A percentile compares a stretch with the other conserved stretches of the same genome.
phyloP scores from a whole-genome alignment of 352 stramenopile species.

The Phytopythium oedochilum region DNA sequence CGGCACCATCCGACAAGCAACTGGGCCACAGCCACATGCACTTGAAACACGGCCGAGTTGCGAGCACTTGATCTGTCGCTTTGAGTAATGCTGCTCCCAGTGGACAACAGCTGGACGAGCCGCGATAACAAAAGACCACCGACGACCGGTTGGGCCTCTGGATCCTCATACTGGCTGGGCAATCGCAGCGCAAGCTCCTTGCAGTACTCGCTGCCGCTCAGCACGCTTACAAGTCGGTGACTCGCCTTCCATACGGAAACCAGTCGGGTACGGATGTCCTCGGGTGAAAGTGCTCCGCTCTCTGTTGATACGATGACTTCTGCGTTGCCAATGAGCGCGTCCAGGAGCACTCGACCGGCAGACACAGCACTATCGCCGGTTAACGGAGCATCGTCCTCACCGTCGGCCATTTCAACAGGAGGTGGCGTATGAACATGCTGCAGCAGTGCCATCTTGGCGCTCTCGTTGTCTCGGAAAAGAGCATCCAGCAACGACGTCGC shows the following conservation, averaged over 20 bases:
- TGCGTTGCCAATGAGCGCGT: slow-evolving; percentile 44
- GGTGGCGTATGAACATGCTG: slow-evolving; percentile 57
- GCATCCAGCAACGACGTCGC: slow-evolving; percentile 51
- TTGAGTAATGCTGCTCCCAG: not conserved
- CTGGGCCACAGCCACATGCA: slow-evolving; percentile 41
- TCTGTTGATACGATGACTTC: slow-evolving; percentile 27
- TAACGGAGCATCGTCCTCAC: slow-evolving; percentile 12
- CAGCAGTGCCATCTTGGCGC: slow-evolving; percentile 59
- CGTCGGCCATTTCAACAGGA: slow-evolving; percentile 14
- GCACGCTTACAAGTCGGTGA: slow-evolving; percentile 45
- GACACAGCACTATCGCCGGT: slow-evolving; percentile 8
- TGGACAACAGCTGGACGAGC: slow-evolving; percentile 40
- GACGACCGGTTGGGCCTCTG: slow-evolving; percentile 40
- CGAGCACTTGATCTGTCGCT: slow-evolving; percentile 7
- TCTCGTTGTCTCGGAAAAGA: slow-evolving; percentile 61
- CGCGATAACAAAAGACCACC: slow-evolving; percentile 61
- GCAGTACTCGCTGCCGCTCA: slow-evolving; percentile 50
- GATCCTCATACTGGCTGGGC: slow-evolving; percentile 35
- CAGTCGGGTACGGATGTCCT: slow-evolving; percentile 19
- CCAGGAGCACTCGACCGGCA: slow-evolving; percentile 44
- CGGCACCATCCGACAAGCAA: slow-evolving; percentile 59
- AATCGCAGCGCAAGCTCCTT: slow-evolving; percentile 70
- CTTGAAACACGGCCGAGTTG: slow-evolving; percentile 43
- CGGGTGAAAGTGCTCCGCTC: slow-evolving; percentile 3
- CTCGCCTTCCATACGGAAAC: slow-evolving; percentile 60